phyloP scores from a whole-genome alignment of 257 asterid genomes.

The Capsicum pubescens region DNA sequence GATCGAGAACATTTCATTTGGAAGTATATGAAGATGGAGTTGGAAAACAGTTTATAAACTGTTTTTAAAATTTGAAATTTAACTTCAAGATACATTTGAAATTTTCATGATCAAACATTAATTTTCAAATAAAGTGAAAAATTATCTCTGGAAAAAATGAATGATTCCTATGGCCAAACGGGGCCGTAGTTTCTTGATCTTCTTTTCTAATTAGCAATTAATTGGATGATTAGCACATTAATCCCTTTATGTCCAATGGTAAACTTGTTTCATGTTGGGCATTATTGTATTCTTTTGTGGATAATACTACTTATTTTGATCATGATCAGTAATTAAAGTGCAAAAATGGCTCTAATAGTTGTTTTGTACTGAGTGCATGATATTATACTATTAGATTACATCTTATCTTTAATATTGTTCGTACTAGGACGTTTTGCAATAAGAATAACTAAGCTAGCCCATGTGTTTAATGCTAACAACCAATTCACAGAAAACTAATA shows the following conservation, averaged over 20 bases:
- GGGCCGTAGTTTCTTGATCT: background rate
- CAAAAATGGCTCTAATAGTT: background rate
- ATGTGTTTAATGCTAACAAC: constrained; percentile 17
- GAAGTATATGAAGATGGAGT: too few species aligned
- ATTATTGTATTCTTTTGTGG: background rate
- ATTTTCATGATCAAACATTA: too few species aligned
- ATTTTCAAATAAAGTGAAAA: too few species aligned
- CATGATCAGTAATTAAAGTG: background rate
- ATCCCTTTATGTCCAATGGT: background rate
- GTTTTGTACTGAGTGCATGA: background rate
- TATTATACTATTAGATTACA: too few species aligned
- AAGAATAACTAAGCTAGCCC: background rate
- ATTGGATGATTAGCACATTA: constrained; percentile 2
- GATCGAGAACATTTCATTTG: too few species aligned
- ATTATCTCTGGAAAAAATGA: too few species aligned
- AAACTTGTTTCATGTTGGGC: background rate
- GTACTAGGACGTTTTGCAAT: constrained; percentile 12
- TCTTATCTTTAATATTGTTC: background rate
- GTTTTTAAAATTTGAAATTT: too few species aligned
- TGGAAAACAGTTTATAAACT: too few species aligned
- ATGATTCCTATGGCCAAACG: too few species aligned
- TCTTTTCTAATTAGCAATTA: background rate
- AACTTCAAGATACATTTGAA: too few species aligned
- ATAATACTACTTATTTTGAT: background rate
- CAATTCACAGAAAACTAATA: background rate